phyloP scores from a whole-genome alignment of 2,329 filamentous ascomycete species.

The Penicillium concentricum region DNA sequence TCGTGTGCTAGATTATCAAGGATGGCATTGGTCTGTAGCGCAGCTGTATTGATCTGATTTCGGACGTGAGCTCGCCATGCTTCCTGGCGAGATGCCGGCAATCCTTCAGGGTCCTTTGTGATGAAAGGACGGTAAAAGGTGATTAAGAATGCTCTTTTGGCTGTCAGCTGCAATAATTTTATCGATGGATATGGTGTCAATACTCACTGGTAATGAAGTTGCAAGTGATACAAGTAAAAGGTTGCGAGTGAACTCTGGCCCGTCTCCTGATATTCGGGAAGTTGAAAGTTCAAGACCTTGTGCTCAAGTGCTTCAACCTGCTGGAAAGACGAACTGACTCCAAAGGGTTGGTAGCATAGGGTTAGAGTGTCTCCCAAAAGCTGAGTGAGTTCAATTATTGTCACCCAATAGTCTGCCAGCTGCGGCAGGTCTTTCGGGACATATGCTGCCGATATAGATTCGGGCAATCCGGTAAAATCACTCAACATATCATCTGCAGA shows the following conservation, averaged over 20 bases:
- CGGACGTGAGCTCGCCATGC: conserved; percentile 25
- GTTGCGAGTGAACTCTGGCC: conserved; percentile 11
- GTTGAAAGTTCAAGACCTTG: conserved; percentile 16
- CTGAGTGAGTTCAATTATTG: conserved; percentile 26
- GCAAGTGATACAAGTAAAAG: conserved; percentile 28
- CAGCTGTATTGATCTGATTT: conserved; percentile 19
- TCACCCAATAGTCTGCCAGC: conserved; percentile 28
- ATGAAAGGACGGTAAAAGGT: conserved; percentile 31
- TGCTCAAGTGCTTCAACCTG: conserved; percentile 25
- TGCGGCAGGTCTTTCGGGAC: conserved; percentile 23
- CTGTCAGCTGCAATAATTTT: not conserved
- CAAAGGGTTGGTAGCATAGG: conserved; percentile 24
- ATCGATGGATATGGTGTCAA: not conserved
- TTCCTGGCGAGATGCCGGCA: conserved; percentile 9
- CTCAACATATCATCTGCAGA: conserved; percentile 26
- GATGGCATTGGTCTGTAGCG: conserved; percentile 27
- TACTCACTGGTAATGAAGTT: conserved; percentile 31
- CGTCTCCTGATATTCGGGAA: conserved; percentile 18
- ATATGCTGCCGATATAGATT: conserved; percentile 10
- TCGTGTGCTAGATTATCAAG: conserved; percentile 28
- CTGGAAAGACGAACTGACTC: conserved; percentile 15
- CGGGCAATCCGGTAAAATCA: conserved; percentile 19
- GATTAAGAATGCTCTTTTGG: conserved; percentile 24
- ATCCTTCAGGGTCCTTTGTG: conserved; percentile 19
- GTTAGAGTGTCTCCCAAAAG: conserved; percentile 26